Conservation (phyloP, 495 filamentous ascomycete genomes). For the Friedmanniomyces simplex region DNA sequence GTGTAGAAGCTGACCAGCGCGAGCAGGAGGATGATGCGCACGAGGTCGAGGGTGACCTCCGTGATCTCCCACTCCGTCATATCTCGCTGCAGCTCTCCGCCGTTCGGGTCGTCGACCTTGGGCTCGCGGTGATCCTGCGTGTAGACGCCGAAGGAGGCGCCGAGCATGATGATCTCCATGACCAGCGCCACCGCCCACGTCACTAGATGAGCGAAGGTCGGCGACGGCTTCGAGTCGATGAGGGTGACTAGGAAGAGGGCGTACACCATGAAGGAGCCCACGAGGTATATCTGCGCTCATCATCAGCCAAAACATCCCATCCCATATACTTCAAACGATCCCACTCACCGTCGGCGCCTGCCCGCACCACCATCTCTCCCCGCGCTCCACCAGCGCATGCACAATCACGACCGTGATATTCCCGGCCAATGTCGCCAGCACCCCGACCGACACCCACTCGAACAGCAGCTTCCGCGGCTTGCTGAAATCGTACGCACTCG, state of each 20-base stretch:
- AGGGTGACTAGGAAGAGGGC: constrained; percentile 65
- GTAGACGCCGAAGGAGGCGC: constrained; percentile 51
- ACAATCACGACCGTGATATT: constrained; percentile 64
- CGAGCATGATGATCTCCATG: constrained; percentile 59
- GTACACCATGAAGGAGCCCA: constrained; percentile 68
- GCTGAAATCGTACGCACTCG: constrained; percentile 42
- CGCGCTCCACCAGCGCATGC: constrained; percentile 57
- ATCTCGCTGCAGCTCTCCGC: constrained; percentile 34
- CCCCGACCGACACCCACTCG: constrained; percentile 56
- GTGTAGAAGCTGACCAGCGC: constrained; percentile 50
- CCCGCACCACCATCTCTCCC: constrained; percentile 83
- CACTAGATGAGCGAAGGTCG: constrained; percentile 58
- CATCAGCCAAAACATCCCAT: constrained; percentile 8
- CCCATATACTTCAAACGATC: neutral
- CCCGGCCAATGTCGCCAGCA: constrained; percentile 61
- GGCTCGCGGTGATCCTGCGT: constrained; percentile 49
- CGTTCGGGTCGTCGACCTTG: constrained; percentile 41
- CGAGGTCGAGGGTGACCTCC: constrained; percentile 47
- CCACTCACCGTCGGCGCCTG: constrained; percentile 68
- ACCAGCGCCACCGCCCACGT: constrained; percentile 61
- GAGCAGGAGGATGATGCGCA: constrained; percentile 51
- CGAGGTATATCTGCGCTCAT: constrained; percentile 59
- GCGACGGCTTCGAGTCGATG: constrained; percentile 65
- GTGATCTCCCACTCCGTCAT: constrained; percentile 56
- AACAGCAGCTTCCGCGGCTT: constrained; percentile 55